Percentiles rank a stretch among this genome's conserved stretches.
These are phyloP conservation scores for Xylaria bambusicola DNA, from an alignment of 495 filamentous ascomycete species.

Conservation along the genomic window DNA sequence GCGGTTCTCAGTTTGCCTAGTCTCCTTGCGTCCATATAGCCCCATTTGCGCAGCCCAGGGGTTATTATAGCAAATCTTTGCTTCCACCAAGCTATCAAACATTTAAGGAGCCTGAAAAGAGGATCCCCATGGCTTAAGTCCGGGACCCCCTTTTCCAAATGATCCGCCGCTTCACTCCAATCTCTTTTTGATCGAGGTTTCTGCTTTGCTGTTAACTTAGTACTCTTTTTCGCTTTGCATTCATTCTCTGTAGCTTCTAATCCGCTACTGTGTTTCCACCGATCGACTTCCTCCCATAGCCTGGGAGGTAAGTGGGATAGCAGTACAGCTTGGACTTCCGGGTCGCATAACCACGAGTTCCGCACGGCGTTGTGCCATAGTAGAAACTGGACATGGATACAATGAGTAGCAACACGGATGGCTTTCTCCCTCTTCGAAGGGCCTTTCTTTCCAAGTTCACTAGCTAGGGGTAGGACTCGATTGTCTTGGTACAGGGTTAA, in stretches of 20 bases:
- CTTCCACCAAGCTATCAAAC: conserved; percentile 82
- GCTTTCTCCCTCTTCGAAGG: conserved; percentile 80
- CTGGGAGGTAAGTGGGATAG: conserved; percentile 66
- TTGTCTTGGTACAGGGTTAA: conserved; percentile 69
- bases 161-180: conserved; percentile 70
- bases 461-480: conserved; percentile 50
- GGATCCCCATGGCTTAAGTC: conserved; percentile 83
- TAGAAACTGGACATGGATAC: conserved; percentile 84
- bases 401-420: conserved; percentile 76
- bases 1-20: conserved; percentile 66
- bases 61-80: conserved; percentile 76
- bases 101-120: conserved; percentile 73
- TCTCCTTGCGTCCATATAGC: conserved; percentile 72
- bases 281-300: conserved; percentile 71
- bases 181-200: conserved; percentile 59
- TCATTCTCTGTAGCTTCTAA: conserved; percentile 45
- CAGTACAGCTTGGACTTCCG: conserved; percentile 74
- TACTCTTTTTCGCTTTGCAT: conserved; percentile 30
- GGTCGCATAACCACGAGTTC: conserved; percentile 83
- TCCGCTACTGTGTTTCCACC: conserved; percentile 70
- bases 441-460: conserved; percentile 75
- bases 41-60: conserved; percentile 83
- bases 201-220: conserved; percentile 44
- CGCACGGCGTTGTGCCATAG: conserved; percentile 87
- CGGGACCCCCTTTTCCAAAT: conserved; percentile 64